phyloP scores from a whole-genome alignment of 2,329 filamentous ascomycete species.

The Aspergillus puulaauensis region DNA sequence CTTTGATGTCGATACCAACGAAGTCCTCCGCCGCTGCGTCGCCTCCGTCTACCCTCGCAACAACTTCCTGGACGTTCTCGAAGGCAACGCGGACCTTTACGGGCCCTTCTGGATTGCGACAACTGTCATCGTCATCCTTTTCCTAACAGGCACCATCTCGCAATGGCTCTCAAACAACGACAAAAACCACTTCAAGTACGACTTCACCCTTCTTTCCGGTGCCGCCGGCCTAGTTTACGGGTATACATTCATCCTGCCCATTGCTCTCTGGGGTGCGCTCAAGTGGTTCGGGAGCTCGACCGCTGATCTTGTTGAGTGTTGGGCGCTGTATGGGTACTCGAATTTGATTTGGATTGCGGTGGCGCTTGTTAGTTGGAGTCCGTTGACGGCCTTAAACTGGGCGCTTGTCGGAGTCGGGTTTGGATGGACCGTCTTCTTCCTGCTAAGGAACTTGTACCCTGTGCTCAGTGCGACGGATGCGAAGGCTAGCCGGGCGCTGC shows the following conservation, averaged over 20 bases:
- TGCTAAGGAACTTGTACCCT: conserved; percentile 84
- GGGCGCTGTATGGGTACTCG: conserved; percentile 91
- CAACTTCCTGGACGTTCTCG: conserved; percentile 95
- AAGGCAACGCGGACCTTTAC: conserved; percentile 95
- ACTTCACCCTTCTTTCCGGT: conserved; percentile 84
- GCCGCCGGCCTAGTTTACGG: conserved; percentile 93
- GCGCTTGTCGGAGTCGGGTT: conserved; percentile 87
- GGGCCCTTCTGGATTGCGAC: conserved; percentile 99
- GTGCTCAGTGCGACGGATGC: conserved; percentile 90
- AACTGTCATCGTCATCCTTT: conserved; percentile 92
- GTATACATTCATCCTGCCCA: conserved; percentile 84
- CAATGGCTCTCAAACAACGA: conserved; percentile 75
- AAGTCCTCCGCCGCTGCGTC: conserved; percentile 82
- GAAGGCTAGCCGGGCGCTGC: conserved; percentile 83
- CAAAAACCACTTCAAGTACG: conserved; percentile 76
- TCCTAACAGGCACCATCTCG: conserved; percentile 91
- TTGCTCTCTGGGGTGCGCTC: conserved; percentile 81
- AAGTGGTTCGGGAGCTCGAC: conserved; percentile 95
- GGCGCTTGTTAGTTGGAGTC: conserved; percentile 86
- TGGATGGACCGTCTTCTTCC: conserved; percentile 76
- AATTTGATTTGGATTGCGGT: conserved; percentile 98
- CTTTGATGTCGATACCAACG: conserved; percentile 95
- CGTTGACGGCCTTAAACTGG: conserved; percentile 84
- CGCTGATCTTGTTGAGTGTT: conserved; percentile 91
- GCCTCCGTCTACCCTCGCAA: conserved; percentile 85